Evolutionary conservation across 2,329 filamentous ascomycete genomes (phyloP), one percentile per base, ranked within the genome.

Genomic region (Alternaria arborescens): DNA sequence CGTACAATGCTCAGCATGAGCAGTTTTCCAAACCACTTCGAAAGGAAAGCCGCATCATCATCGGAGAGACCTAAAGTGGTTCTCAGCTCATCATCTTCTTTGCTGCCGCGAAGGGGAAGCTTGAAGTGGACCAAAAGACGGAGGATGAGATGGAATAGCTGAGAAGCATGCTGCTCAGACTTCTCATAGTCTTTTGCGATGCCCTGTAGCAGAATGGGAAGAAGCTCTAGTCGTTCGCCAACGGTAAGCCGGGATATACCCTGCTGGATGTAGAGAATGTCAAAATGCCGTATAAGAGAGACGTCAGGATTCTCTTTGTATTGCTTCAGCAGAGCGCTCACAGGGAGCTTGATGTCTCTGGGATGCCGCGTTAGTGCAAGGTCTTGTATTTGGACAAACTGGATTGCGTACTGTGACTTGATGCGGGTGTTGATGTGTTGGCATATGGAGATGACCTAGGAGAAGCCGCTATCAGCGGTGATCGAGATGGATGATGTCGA

Each of bases 181-280:
- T 86, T 85, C 42, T 82, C 82, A 47, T 84, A 83, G 68, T 89
- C 86, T 22, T 82, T 82, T 3, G 86, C 83, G 44, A 96, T 89
- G 10, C 89, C 90, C 65, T 86, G 83, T 16, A 94, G 80, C 10
- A 93, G 79, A 3, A 87, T 84, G 2, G 92, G 89, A n/a, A 97
- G 79, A 5, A 97, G 81, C 11, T 89, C 87, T 36, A 90, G 85
- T 68, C 92, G 87, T 42, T 94, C 90, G 16, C 80, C 77, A 11
- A 84, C 77, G 2, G 84, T 82, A 20, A 91, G 78, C 51, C 89
- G 84, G 52, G 85, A 85, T 44, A 92, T 83, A 40, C 94, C 95
- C 74, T 97, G 92, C 72, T 96, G 92, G 38, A 97, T 91, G 75
- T 97, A 97, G 18, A 91, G 85, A 41, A 98, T 82, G 78, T 98